phyloP scores from a whole-genome alignment of 2,329 filamentous ascomycete genomes.

The Aspergillus persii region DNA sequence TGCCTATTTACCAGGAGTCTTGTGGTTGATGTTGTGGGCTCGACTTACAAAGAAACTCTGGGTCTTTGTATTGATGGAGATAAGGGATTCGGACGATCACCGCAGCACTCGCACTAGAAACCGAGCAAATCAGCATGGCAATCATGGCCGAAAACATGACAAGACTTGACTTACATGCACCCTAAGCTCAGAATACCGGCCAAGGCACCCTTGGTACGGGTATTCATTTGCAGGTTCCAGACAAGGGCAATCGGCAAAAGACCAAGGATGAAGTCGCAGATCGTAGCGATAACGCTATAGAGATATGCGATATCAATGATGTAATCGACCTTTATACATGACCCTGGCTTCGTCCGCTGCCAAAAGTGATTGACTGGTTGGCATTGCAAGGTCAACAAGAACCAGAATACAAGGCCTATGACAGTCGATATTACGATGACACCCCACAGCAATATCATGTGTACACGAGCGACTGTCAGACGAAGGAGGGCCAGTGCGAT shows the following conservation, averaged over 20 bases:
- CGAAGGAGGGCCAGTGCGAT: conserved; percentile 56
- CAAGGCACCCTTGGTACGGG: conserved; percentile 52
- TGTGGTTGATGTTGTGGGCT: not conserved
- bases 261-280: conserved; percentile 54
- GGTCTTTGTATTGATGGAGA: conserved; percentile 31
- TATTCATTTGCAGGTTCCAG: conserved; percentile 55
- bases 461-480: conserved; percentile 46
- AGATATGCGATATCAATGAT: conserved; percentile 46
- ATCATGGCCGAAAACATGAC: not conserved
- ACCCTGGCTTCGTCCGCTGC: conserved; percentile 30
- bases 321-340: conserved; percentile 14
- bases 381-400: conserved; percentile 55
- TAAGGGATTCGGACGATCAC: conserved; percentile 39
- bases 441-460: conserved; percentile 46
- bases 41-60: conserved; percentile 34
- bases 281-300: conserved; percentile 49
- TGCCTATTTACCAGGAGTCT: not conserved
- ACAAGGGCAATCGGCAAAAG: conserved; percentile 56
- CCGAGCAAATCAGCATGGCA: conserved; percentile 21
- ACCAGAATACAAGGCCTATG: conserved; percentile 50
- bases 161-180: conserved; percentile 43
- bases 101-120: conserved; percentile 33
- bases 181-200: conserved; percentile 57
- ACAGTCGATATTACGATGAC: conserved; percentile 48
- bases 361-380: conserved; percentile 53